Base-by-base conservation (phyloP, 2,329 filamentous ascomycete genomes). In the Chaetomium olivaceum region DNA sequence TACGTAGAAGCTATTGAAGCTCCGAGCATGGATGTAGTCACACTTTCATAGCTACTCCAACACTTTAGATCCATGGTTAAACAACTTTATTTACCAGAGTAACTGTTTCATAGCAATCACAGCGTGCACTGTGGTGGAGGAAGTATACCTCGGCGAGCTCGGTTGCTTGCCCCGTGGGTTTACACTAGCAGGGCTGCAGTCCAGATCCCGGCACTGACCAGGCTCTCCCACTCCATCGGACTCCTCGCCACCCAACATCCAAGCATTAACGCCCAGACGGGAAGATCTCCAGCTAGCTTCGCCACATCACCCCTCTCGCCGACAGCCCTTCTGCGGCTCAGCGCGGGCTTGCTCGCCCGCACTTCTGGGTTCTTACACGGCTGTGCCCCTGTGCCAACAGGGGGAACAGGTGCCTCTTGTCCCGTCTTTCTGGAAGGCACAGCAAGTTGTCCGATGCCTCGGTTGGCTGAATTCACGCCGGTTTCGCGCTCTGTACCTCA, bases 281-380 rank as follows among this genome's bases (percentile, higher is more conserved):
- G 25, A 29, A 16, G 52, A 50, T 58, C 19, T 25, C 8, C 25
- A 21, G 12, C 52, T 9, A 36, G 25, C 19, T 63, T 27, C 31
- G 39, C 54, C 52, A 63, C 43, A 8, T 27, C 52, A 25, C 27
- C 19, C 25, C 19, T 21, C 23, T 33, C 52, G 2, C 31, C 48
- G 54, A 3, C 62, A 29, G 56, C 50, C 43, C 27, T 19, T 19
- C 21, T 52, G 58, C 52, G 58, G 51, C 54, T 23, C 51, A 61
- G 63, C 36, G 52, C 63, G 58, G 58, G 58, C 23, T 39, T 21
- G 31, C 29, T 56, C 55, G 50, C 14, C 57, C 57, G 31, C 27
- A 6, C 33, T 12, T 60, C 50, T n/a, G 56, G 50, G 27, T 23
- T 33, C 55, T 39, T 3, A 25, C 23, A 31, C 16, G 12, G 14